Evolutionary conservation across 352 stramenopile species (phyloP), one percentile per base, ranked within the genome.

Genomic region (Globisporangium megalacanthum): DNA sequence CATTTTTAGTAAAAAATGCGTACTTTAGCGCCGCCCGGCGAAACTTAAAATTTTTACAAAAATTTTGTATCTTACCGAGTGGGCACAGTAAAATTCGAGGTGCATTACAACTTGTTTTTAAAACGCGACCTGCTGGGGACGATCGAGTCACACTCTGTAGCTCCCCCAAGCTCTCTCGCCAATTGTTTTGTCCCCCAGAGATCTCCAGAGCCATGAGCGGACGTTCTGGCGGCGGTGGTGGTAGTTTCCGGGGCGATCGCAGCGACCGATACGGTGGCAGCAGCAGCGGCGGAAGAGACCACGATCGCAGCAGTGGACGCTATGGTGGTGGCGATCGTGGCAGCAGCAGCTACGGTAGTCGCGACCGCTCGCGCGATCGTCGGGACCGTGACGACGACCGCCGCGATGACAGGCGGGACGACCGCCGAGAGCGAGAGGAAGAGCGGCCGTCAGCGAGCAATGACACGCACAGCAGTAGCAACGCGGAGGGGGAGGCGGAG

Each of bases 311-410:
- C 10, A 36, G 50, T 6, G 20, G 47, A 6, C 59, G 60, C 55
- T 64, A 51, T 36, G 56, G 63, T 52, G 68, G 73, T 3, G 50
- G 61, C 11, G 55, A n/a, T n/a, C n/a, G 59, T 14, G 53, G 68
- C n/a, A 64, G 72, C 25, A 62, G 73, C 56, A 72, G 73, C 58
- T 64, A 68, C 29, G 48, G 35, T 6, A 59, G 51, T 29, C 58
- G 58, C 20, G 74, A 82, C 58, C 63, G 67, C 51, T 59, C 54
- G 25, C 56, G 63, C 31, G 63, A 71, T 33, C 56, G 66, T 37
- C 44, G 56, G 13, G 56, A 62, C 42, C 54, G 63, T 22, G 61
- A 64, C 49, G 56, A 60, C 9, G 53, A 61, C 31, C 61, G 68
- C 17, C 42, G 47, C 6, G 46, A 57, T 17, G 63, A 66, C 56